Base-by-base conservation (phyloP, 1,284 basidiomycete genomes). In the Sporisorium sorghi region DNA sequence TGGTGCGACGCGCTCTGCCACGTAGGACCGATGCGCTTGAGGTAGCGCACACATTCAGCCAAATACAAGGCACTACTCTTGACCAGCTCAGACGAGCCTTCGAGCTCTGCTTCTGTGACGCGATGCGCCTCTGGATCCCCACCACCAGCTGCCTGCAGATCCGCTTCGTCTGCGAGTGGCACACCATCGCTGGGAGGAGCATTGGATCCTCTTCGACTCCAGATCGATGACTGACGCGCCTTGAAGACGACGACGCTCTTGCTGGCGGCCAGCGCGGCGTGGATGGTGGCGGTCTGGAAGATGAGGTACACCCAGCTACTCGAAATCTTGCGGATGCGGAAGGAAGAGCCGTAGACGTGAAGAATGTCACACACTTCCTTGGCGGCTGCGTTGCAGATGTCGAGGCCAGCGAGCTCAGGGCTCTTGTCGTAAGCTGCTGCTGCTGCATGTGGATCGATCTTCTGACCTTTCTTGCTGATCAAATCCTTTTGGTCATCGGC, bases 301-400 rank as follows among this genome's bases (percentile, higher is more conserved):
- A 77, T 75, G 52, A 77, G 59, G 37, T 77, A 77, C 19, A 77
- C 75, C 75, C 75, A 77, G 32, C 59, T 64, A 12, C 63, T 62
- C 21, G 75, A 70, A 32, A 77, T 74, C 60, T 77, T 77, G 28
- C 70, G 66, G 37, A 74, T 71, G 21, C 66, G 70, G 54, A 77
- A 77, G 2, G 75, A 75, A 3, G 68, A 60, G 47, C 61, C 72
- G 42, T 77, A 77, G 21, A 68, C 65, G 19, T 74, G 57, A 19
- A 77, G 54, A n/a, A 77, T 72, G 49, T 70, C 70, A 35, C 75
- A 77, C 4, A 77, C 67, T 26, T 69, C 66, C 21, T 58, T 64
- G 21, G 75, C 75, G 4, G 75, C 72, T 11, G 62, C 64, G 12
- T 60, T 69, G 55, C 73, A 75, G 19, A 71, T 68, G n/a, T 71